Evolutionary conservation across 2,329 filamentous ascomycete species (phyloP).

Genomic region (Clarireedia hainanense): DNA sequence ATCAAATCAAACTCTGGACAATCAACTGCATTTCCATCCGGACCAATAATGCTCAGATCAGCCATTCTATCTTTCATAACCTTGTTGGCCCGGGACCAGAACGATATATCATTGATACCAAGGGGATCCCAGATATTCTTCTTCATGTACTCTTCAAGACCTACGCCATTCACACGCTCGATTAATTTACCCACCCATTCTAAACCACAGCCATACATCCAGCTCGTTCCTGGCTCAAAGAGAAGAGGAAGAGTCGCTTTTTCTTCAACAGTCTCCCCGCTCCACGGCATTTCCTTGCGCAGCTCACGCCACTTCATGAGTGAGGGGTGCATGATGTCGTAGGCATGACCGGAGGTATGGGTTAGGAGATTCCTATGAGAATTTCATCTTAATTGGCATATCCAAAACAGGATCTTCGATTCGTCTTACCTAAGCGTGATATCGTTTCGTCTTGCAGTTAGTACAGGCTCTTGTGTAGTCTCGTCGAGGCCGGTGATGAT

Average conservation of each 20-base stretch:
- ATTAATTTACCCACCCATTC: slow-evolving; percentile 48
- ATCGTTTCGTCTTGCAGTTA: slow-evolving; percentile 13
- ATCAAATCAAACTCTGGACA: slow-evolving; percentile 6
- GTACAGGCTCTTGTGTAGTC: slow-evolving; percentile 12
- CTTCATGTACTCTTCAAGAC: slow-evolving; percentile 35
- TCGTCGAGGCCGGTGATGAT: slow-evolving; percentile 21
- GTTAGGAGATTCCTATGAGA: slow-evolving; percentile 16
- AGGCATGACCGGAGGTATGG: slow-evolving; percentile 20
- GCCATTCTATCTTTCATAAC: slow-evolving; percentile 14
- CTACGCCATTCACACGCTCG: slow-evolving; percentile 30
- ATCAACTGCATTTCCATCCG: slow-evolving; percentile 11
- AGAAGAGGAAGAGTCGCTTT: slow-evolving; percentile 38
- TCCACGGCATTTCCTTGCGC: background rate
- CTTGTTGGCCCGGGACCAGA: slow-evolving; percentile 9
- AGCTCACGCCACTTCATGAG: background rate
- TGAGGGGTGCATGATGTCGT: slow-evolving; percentile 7
- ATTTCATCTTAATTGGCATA: slow-evolving; percentile 1
- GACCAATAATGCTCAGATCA: slow-evolving; percentile 14
- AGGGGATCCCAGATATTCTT: slow-evolving; percentile 34
- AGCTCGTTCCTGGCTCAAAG: slow-evolving; percentile 54
- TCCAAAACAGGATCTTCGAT: too few relatives aligned
- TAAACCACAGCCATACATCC: slow-evolving; percentile 47
- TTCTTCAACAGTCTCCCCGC: background rate
- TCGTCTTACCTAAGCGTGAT: slow-evolving; percentile 23
- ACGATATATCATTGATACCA: slow-evolving; percentile 16